Evolutionary conservation across 306 rosid genomes (phyloP), one percentile per base, ranked within the genome.

Genomic region (Vigna mungo): DNA sequence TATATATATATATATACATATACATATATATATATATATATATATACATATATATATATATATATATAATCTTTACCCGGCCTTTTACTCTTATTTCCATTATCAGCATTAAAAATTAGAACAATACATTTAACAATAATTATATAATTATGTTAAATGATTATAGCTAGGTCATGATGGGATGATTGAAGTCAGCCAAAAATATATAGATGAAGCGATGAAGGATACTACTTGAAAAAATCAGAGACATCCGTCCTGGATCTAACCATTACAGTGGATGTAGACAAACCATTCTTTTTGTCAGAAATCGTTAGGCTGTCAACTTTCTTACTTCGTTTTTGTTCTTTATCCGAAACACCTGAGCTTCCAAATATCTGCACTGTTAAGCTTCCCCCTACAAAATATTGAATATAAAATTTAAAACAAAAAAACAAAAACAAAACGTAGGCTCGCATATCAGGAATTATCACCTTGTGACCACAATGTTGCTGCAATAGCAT

Each of bases 321-420:
- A 51, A 80, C 81, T 76, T 84, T 80, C 82, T 84, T 66, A 70
- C n/a, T 60, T 74, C 13, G 36, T 12, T 67, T 77, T 37, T 68
- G 79, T 76, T 75, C 70, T 82, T 76, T 60, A 15, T 39, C 37
- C 14, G 89, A 78, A 51, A 84, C 68, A 12, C 80, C 12, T 32
- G 84, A 62, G 20, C 87, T 68, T 64, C 91, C 90, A 71, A 83
- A 59, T 66, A 91, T 72, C 86, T 91, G 92, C 68, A 91, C 90
- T 10, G 94, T 69, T 63, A 91, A 76, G 87, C 94, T 91, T 71
- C 96, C 96, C 68, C 83, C 93, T 91, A 17, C 61, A 81, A 36
- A 55, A 61, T 34, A 86, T 81, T 64, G 0, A 48, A 27, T 7
- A 25, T 34, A 17, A 13, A 76, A 25, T 6, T 36, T 2, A 27